Evolutionary conservation across 805 yeast genomes (phyloP).

Genomic region (Saccharomycopsis fibuligera): DNA sequence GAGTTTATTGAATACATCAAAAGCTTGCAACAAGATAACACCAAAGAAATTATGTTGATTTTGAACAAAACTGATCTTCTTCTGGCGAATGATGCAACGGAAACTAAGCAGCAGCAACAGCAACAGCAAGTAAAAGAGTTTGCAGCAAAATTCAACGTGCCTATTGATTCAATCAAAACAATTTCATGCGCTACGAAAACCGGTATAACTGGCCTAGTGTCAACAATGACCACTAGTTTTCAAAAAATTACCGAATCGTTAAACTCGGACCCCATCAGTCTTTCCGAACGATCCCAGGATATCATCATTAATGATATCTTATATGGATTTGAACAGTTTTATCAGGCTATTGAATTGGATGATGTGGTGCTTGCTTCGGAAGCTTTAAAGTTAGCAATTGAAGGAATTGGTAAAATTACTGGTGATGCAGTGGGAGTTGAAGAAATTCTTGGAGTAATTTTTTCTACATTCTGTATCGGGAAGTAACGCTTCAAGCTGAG

Average conservation of each 20-base stretch:
- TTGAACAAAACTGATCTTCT: constrained; percentile 58
- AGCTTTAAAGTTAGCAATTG: constrained; percentile 62
- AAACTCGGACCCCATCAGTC: constrained; percentile 56
- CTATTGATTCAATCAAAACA: constrained; percentile 25
- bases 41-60: constrained; percentile 36
- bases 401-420: constrained; percentile 87
- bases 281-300: constrained; percentile 73
- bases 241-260: constrained; percentile 42
- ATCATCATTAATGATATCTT: constrained; percentile 70
- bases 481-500: no score
- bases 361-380: constrained; percentile 83
- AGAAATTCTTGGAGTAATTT: constrained; percentile 85
- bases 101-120: no score
- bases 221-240: constrained; percentile 39
- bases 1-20: constrained; percentile 37
- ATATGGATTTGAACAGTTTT: constrained; percentile 64
- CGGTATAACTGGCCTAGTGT: constrained; percentile 49
- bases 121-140: constrained; percentile 23
- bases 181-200: constrained; percentile 56
- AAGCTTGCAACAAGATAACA: constrained; percentile 22
- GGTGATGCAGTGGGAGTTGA: constrained; percentile 87
- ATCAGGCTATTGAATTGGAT: constrained; percentile 39
- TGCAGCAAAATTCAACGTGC: constrained; percentile 28
- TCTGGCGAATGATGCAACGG: constrained; percentile 19
- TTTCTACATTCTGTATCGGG: constrained; percentile 90